These are phyloP conservation scores for Trichoderma asperelloides DNA, from an alignment of 495 filamentous ascomycete genomes.

Conservation along the genomic window DNA sequence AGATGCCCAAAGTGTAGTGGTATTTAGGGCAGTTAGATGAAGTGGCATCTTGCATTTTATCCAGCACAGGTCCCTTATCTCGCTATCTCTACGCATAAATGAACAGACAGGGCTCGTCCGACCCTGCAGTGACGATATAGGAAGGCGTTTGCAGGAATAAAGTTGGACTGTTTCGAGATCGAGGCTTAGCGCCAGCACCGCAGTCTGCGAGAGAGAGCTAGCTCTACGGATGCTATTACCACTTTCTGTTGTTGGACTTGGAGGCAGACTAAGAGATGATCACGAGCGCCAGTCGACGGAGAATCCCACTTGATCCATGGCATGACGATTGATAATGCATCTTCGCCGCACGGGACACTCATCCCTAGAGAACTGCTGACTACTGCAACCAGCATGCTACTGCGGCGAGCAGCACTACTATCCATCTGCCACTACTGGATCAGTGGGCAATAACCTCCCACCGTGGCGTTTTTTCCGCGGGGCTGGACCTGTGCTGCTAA, in stretches of 20 bases:
- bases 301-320: neutral
- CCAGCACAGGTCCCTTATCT: neutral
- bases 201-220: neutral
- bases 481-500: no score
- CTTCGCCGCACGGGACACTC: neutral
- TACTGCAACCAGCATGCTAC: no score
- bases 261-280: neutral
- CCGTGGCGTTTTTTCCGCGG: no score
- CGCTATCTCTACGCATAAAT: neutral
- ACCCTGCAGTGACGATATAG: neutral
- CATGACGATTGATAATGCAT: neutral
- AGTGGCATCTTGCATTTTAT: neutral
- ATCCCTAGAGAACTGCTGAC: no score
- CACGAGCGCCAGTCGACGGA: neutral
- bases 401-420: no score
- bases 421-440: no score
- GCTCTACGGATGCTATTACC: neutral
- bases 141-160: neutral
- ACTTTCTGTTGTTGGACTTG: conserved; percentile 1
- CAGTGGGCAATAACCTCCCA: no score
- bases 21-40: neutral
- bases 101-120: neutral
- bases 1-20: neutral
- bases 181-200: neutral
- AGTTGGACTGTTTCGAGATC: neutral